These are phyloP conservation scores for Verbascum thapsus DNA, from an alignment of 257 asterid species.

Conservation along the genomic window DNA sequence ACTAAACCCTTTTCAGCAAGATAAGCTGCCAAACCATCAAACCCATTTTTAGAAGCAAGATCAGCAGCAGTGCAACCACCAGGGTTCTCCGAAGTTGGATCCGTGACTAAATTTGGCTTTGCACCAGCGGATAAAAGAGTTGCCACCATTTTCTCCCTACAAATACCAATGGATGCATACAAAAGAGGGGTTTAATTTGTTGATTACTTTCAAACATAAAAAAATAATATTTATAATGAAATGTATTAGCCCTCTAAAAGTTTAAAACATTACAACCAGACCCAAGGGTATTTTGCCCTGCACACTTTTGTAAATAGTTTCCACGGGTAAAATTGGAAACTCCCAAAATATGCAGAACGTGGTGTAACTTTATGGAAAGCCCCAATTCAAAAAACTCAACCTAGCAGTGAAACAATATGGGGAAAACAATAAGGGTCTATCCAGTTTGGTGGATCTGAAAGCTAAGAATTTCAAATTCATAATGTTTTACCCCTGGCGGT, in stretches of 20 bases:
- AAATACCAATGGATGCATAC: constrained; percentile 22
- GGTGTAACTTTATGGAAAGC: neutral
- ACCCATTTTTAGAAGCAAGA: constrained; percentile 65
- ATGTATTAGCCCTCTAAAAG: no score
- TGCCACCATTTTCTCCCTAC: constrained; percentile 76
- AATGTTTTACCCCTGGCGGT: no score
- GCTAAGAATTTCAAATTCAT: no score
- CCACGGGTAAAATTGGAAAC: no score
- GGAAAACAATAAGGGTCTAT: neutral
- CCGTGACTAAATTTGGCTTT: constrained; percentile 67
- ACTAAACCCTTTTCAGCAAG: constrained; percentile 74
- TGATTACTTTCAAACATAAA: no score
- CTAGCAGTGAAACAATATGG: neutral
- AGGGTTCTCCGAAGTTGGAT: constrained; percentile 61
- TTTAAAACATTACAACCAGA: no score
- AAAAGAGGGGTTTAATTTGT: no score
- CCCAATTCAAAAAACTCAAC: neutral
- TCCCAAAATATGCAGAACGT: neutral
- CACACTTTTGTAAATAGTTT: no score
- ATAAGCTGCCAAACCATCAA: constrained; percentile 75
- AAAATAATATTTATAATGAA: no score
- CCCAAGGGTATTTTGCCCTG: no score
- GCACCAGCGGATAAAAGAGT: constrained; percentile 73
- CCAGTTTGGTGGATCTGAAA: no score
- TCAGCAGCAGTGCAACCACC: constrained; percentile 72